Conservation (phyloP, 1,139 yeast genomes). For the Suhomyces yuchorum region DNA sequence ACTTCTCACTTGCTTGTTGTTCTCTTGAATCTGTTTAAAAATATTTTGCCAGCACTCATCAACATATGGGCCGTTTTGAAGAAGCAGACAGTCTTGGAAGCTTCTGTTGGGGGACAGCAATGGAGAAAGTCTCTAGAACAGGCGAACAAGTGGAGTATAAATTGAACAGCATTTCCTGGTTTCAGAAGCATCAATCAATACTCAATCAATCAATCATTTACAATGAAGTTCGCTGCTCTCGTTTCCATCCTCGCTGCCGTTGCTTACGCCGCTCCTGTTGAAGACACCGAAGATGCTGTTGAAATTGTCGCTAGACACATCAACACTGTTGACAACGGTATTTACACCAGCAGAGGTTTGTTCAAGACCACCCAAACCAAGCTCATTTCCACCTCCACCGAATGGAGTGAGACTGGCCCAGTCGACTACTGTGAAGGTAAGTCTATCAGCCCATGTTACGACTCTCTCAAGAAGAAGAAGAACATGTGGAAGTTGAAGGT, state of each 20-base stretch:
- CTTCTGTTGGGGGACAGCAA: no score
- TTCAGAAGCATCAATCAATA: neutral
- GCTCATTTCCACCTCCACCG: neutral
- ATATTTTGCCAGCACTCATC: neutral
- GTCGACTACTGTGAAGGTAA: neutral
- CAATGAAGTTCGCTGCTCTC: conserved; percentile 1
- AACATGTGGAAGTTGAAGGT: neutral
- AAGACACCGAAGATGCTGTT: neutral
- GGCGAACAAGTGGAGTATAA: neutral
- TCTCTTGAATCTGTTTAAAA: neutral
- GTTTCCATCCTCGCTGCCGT: neutral
- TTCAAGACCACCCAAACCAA: neutral
- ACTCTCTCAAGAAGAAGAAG: neutral
- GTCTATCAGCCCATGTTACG: neutral
- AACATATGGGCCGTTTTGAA: neutral
- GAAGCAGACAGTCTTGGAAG: neutral
- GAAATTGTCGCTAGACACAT: neutral
- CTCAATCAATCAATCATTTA: neutral
- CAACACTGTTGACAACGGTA: neutral
- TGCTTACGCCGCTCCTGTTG: conserved; percentile 2
- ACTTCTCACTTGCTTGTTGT: neutral
- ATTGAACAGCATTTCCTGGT: neutral
- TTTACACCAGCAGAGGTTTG: neutral
- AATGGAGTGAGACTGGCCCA: neutral
- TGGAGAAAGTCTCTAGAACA: no score